Percentiles rank a stretch among this genome's conserved stretches.
phyloP scores from a whole-genome alignment of 805 yeast species.

The Torulaspora maleeae region DNA sequence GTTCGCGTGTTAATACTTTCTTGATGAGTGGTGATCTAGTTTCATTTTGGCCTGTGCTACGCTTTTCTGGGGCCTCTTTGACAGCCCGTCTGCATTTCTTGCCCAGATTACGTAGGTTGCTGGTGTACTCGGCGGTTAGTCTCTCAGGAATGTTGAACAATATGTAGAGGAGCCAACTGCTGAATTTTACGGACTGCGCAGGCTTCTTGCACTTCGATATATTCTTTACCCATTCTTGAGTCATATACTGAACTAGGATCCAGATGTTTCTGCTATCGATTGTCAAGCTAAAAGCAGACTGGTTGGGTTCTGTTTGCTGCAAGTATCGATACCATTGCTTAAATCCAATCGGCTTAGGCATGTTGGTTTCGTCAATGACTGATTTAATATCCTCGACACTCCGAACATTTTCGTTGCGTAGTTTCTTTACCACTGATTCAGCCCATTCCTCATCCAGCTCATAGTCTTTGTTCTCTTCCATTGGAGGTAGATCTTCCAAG shows the following conservation, averaged over 20 bases:
- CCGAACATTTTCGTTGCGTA: constrained; percentile 14
- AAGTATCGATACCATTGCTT: constrained; percentile 31
- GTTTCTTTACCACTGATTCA: constrained; percentile 8
- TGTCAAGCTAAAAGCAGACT: constrained; percentile 16
- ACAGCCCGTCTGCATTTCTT: constrained; percentile 22
- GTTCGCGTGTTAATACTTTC: constrained; percentile 7
- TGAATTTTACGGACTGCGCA: constrained; percentile 8
- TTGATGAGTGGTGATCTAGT: neutral
- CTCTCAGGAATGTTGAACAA: constrained; percentile 26
- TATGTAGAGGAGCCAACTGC: constrained; percentile 28
- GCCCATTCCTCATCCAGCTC: constrained; percentile 29
- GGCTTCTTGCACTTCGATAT: constrained; percentile 20
- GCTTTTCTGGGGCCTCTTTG: neutral
- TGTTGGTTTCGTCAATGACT: constrained; percentile 9
- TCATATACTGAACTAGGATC: constrained; percentile 27
- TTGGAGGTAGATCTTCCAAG: constrained; percentile 12
- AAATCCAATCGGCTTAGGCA: constrained; percentile 22
- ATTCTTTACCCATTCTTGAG: constrained; percentile 26
- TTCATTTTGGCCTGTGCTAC: constrained; percentile 3
- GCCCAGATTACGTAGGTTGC: constrained; percentile 29
- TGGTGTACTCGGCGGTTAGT: constrained; percentile 26
- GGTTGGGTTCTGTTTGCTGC: constrained; percentile 28
- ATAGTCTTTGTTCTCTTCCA: constrained; percentile 12
- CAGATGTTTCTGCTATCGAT: constrained; percentile 20
- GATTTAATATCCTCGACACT: constrained; percentile 19